Conservation (phyloP, 1,284 basidiomycete genomes). For the Singerocomus rubriflavus region DNA sequence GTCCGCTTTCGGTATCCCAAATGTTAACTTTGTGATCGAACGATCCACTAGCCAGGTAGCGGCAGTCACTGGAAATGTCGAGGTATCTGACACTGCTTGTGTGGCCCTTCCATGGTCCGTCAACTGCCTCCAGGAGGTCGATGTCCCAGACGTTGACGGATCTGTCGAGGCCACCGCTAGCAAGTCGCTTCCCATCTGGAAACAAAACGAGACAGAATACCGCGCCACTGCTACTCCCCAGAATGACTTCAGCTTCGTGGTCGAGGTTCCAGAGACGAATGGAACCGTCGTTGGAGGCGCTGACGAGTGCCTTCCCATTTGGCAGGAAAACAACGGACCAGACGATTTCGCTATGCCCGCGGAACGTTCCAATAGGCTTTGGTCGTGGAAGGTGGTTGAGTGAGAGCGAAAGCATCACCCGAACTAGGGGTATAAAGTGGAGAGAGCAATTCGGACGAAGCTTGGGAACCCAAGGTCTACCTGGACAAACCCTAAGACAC, state of each 20-base stretch:
- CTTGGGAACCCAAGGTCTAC: slow-evolving; percentile 27
- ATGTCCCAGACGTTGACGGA: slow-evolving; percentile 30
- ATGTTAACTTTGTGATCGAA: slow-evolving; percentile 33
- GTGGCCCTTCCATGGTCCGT: slow-evolving; percentile 26
- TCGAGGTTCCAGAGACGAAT: slow-evolving; percentile 32
- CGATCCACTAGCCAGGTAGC: slow-evolving; percentile 30
- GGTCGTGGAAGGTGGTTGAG: slow-evolving; percentile 29
- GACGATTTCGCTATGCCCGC: slow-evolving; percentile 29
- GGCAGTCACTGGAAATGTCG: slow-evolving; percentile 30
- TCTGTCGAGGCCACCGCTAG: slow-evolving; percentile 32
- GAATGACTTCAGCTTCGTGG: slow-evolving; percentile 24
- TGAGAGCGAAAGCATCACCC: slow-evolving; percentile 32
- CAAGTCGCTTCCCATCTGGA: slow-evolving; percentile 28
- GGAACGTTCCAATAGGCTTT: slow-evolving; percentile 20
- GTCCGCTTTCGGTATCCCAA: slow-evolving; percentile 29
- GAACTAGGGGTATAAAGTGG: slow-evolving; percentile 26
- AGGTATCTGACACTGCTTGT: slow-evolving; percentile 29
- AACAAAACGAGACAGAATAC: slow-evolving; percentile 29
- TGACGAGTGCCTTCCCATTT: slow-evolving; percentile 24
- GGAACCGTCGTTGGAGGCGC: slow-evolving; percentile 32
- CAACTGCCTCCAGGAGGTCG: slow-evolving; percentile 17
- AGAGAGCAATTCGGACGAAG: slow-evolving; percentile 23
- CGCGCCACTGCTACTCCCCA: slow-evolving; percentile 21
- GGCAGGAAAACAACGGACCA: slow-evolving; percentile 31
- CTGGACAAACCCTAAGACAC: slow-evolving; percentile 33